Base-by-base conservation (phyloP, 164 flowering plant genomes). In the Cinnamomum micranthum region DNA sequence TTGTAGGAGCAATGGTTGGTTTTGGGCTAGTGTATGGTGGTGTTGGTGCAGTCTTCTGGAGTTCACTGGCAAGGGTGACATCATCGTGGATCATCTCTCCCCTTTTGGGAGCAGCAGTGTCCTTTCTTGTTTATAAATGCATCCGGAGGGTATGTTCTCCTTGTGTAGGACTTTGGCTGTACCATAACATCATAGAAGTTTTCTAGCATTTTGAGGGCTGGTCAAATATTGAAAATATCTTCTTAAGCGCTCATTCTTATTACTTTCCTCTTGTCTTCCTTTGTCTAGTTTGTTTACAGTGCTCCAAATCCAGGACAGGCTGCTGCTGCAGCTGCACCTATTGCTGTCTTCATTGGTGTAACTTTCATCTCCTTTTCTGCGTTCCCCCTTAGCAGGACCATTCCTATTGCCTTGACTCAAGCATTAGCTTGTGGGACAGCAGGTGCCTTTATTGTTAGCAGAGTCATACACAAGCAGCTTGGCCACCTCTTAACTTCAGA, bases 51-150 rank as follows among this genome's bases (percentile, higher is more conserved):
- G 97, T 96, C 69, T 96, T 96, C 76, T 96, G 98, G 99, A 88
- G 95, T 70, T 93, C 99, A 47, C 77, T 96, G 70, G 97, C 95
- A 10, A 87, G 92, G 81, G 99, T 96, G 70, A 82, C 88, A 79
- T 90, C 95, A 4, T 96, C 99, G 2, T 96, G 99, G 99, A 92
- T 96, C 58, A 83, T 96, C 82, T 96, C 99, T 27, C 99, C 99
- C 7, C 3, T 88, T 69, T 33, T 93, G 77, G 99, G 99, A 66
- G 99, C 97, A 65, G 72, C 85, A 25, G 95, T 85, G 35, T 96
- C 99, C 51, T 96, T 93, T 79, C 90, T 96, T 23, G 98, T 96
- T 75, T 96, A 96, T 86, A 96, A 93, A 87, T 87, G 93, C 86
- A 96, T 96, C 77, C 93, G 98, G 20, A 87, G 99, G 89, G 99